Conservation (phyloP, 1,139 yeast genomes). For the Diutina ranongensis region DNA sequence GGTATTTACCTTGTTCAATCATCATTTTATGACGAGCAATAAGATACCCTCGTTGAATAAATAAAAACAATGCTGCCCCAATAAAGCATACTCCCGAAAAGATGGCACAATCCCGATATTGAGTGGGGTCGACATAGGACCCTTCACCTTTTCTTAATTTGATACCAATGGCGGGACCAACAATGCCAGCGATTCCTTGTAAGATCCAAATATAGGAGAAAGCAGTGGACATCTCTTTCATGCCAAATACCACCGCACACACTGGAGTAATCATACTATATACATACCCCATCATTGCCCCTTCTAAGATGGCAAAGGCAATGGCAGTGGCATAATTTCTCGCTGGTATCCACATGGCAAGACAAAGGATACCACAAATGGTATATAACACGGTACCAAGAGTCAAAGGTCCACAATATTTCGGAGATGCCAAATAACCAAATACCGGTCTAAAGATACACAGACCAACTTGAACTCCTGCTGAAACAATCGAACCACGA, state of each 20-base stretch:
- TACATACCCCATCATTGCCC: conserved; percentile 40
- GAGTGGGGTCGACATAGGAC: conserved; percentile 6
- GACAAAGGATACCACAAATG: conserved; percentile 25
- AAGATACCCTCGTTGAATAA: not conserved
- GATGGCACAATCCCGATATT: conserved; percentile 1
- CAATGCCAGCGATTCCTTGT: conserved; percentile 1
- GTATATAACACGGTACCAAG: conserved; percentile 22
- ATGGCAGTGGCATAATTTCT: conserved; percentile 40
- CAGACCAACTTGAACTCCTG: conserved; percentile 35
- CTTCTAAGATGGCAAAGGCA: conserved; percentile 33
- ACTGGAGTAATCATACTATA: conserved; percentile 4
- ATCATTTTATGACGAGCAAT: not conserved
- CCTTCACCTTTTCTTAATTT: conserved; percentile 1
- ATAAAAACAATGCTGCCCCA: not conserved
- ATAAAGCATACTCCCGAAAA: conserved; percentile 4
- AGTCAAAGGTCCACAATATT: conserved; percentile 34
- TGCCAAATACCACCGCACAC: conserved; percentile 5
- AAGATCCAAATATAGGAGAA: conserved; percentile 1
- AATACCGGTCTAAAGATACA: conserved; percentile 34
- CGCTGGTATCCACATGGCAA: conserved; percentile 55
- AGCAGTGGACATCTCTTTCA: conserved; percentile 1
- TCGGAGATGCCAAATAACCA: conserved; percentile 27
- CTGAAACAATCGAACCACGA: conserved; percentile 39
- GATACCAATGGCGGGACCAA: conserved; percentile 1
- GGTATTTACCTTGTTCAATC: not conserved